A percentile compares a stretch with the other conserved stretches of the same genome.
Conservation (phyloP, 2,329 filamentous ascomycete species). For the Venturia aucupariae region DNA sequence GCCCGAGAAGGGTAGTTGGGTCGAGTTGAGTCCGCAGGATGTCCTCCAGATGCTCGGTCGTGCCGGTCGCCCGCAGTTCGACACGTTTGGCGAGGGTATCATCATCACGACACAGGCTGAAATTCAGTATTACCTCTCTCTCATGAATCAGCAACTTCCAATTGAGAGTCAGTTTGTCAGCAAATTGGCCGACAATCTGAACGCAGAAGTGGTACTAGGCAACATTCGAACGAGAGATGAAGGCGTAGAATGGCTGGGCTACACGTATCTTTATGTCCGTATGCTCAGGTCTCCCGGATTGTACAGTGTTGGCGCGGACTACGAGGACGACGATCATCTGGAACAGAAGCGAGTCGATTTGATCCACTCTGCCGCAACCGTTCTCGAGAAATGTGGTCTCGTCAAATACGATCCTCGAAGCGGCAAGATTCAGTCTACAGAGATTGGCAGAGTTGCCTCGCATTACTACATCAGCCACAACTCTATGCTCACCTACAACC, state of each 20-base stretch:
- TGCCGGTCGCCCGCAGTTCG: slow-evolving; percentile 91
- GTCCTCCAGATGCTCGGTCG: slow-evolving; percentile 97
- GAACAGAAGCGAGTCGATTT: slow-evolving; percentile 98
- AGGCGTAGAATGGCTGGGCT: slow-evolving; percentile 97
- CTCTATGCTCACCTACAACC: slow-evolving; percentile 96
- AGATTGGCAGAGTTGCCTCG: slow-evolving; percentile 89
- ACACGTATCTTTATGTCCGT: slow-evolving; percentile 94
- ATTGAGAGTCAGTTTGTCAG: slow-evolving; percentile 96
- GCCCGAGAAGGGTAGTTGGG: slow-evolving; percentile 96
- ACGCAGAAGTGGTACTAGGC: slow-evolving; percentile 90
- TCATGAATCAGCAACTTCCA: slow-evolving; percentile 93
- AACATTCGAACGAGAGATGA: slow-evolving; percentile 89
- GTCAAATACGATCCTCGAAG: slow-evolving; percentile 94
- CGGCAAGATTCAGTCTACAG: slow-evolving; percentile 79
- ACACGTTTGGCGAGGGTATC: slow-evolving; percentile 96
- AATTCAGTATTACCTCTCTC: slow-evolving; percentile 92
- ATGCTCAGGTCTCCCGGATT: slow-evolving; percentile 93
- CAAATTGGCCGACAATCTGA: slow-evolving; percentile 88
- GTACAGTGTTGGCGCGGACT: slow-evolving; percentile 93
- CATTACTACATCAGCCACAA: slow-evolving; percentile 97
- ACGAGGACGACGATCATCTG: slow-evolving; percentile 80
- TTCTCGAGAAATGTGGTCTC: slow-evolving; percentile 78
- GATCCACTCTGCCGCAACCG: slow-evolving; percentile 82
- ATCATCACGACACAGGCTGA: slow-evolving; percentile 95
- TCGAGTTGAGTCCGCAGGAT: slow-evolving; percentile 93